A percentile compares a stretch with the other conserved stretches of the same genome.
phyloP scores from a whole-genome alignment of 2,329 filamentous ascomycete genomes.

The Didymella pinodella region DNA sequence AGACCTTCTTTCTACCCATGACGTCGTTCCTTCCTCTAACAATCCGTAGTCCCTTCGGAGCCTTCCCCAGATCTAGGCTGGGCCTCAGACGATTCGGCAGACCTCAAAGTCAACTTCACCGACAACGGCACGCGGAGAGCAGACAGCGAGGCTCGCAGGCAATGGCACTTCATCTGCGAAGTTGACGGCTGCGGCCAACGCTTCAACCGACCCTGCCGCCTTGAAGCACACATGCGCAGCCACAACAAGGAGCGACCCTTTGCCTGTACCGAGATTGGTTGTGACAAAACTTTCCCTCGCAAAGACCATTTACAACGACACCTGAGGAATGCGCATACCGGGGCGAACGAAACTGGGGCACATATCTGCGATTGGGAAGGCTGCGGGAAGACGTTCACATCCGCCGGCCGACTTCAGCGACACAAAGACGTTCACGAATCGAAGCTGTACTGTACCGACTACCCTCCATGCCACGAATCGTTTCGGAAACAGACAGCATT shows the following conservation, averaged over 20 bases:
- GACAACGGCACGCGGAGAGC: constrained; percentile 40
- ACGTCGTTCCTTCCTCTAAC: constrained; percentile 12
- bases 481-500: constrained; percentile 91
- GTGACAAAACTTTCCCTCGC: constrained; percentile 84
- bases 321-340: constrained; percentile 79
- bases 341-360: constrained; percentile 63
- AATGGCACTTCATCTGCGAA: constrained; percentile 79
- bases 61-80: constrained; percentile 26
- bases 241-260: constrained; percentile 88
- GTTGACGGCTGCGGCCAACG: constrained; percentile 78
- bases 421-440: constrained; percentile 82
- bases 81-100: constrained; percentile 35
- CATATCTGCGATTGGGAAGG: constrained; percentile 75
- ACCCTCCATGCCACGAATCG: constrained; percentile 73
- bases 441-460: constrained; percentile 76
- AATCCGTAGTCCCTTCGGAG: constrained; percentile 6
- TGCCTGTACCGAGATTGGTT: constrained; percentile 72
- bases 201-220: constrained; percentile 84
- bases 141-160: constrained; percentile 59
- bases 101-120: constrained; percentile 40
- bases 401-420: constrained; percentile 76
- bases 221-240: constrained; percentile 78
- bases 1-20: constrained; percentile 7
- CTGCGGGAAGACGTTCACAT: constrained; percentile 84
- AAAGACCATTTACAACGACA: constrained; percentile 88